Conservation (phyloP, 2,329 filamentous ascomycete species). For the Curvularia eragrostidis region DNA sequence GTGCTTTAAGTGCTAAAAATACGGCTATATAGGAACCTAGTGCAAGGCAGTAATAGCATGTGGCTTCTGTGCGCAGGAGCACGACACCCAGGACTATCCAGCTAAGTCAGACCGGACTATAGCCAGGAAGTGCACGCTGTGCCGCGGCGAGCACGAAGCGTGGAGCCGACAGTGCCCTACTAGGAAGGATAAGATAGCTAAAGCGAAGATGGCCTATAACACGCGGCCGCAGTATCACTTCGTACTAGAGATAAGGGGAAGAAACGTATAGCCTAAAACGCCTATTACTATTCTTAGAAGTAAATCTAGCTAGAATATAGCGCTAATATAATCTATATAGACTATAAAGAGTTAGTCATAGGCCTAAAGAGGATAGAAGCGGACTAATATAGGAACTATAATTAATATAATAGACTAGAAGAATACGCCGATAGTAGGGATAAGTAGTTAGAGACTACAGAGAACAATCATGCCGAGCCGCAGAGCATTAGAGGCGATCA, state of each 20-base stretch:
- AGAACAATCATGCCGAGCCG: too few relatives aligned
- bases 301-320: constrained; percentile 1
- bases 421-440: neutral
- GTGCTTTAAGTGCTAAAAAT: constrained; percentile 28
- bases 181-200: constrained; percentile 22
- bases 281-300: constrained; percentile 4
- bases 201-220: constrained; percentile 20
- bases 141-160: constrained; percentile 21
- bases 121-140: constrained; percentile 22
- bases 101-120: constrained; percentile 12
- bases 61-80: constrained; percentile 4
- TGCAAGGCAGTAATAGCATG: constrained; percentile 25
- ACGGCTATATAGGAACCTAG: constrained; percentile 29
- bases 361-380: constrained; percentile 14
- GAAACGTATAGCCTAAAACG: constrained; percentile 2
- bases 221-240: constrained; percentile 16
- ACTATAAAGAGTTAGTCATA: constrained; percentile 9
- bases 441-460: too few relatives aligned
- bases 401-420: neutral
- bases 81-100: constrained; percentile 7
- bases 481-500: too few relatives aligned
- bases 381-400: constrained; percentile 12
- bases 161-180: constrained; percentile 22
- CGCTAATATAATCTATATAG: constrained; percentile 1
- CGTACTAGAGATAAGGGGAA: constrained; percentile 3